Base-by-base conservation (phyloP, 1,284 basidiomycete genomes). In the Tremellales sp. region DNA sequence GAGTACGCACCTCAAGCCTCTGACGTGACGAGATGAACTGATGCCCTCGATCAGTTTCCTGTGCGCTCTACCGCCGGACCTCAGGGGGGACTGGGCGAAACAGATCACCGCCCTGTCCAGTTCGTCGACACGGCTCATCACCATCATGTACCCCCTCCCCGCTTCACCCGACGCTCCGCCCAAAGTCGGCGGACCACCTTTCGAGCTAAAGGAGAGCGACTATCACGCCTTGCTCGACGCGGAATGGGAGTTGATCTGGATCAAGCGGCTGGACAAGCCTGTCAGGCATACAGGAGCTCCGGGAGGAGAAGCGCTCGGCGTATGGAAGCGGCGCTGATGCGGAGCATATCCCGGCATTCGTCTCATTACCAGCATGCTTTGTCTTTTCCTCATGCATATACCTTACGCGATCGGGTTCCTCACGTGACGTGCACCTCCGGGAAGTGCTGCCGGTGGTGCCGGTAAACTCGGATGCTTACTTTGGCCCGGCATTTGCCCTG, bases 41-140 rank as follows among this genome's bases (percentile, higher is more conserved):
- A 40, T 40, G 13, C 13, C 29, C 8, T 23, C n/a, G 7, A 23
- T 17, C 37, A 85, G 84, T 0, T 86, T 86, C 69, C 85, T 86
- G 55, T 83, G 84, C 31, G 84, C 85, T 0, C 82, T 87, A 12
- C 80, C 80, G 0, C 85, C 83, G 0, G 58, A 70, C 2, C 74
- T 74, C 17, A 78, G 84, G 10, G 43, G 59, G 0, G 74, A 78
- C 19, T 87, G 85, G 85, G 83, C 79, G 2, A 54, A 61, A 13
- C 77, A 82, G 55, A 83, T 87, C 75, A 65, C 71, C 4, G 64
- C 70, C 11, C 68, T 88, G 21, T 67, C 85, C 47, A 80, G 81
- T 0, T 81, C 82, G 2, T 78, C 77, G 49, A 56, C 65, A 1
- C 57, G 53, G 22, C 79, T 87, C 24, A 80, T 88, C 58, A 81